Evolutionary conservation across 1,284 basidiomycete species (phyloP), one percentile per base, ranked within the genome.

Genomic region (Tilletia horrida): DNA sequence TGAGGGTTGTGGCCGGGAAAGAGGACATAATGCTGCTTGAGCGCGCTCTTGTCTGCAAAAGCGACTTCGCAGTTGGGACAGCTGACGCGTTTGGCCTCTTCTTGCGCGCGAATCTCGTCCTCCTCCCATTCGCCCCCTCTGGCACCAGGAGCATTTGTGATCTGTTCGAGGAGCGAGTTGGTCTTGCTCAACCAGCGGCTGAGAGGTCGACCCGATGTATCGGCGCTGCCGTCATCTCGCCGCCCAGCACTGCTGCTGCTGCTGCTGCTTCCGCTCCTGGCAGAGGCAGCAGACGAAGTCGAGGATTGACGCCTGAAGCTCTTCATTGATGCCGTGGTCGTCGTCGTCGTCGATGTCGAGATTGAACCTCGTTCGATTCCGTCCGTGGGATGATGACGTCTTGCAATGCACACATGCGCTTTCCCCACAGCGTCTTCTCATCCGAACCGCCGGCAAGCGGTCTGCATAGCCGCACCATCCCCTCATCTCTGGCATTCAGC

Each of bases 21-120:
- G 55, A 59, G 55, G 55, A 59, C 27, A 27, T 59, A 59, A 21
- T 59, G 55, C 55, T 59, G 55, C 29, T 35, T 59, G 25, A 59
- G 55, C 27, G 27, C 31, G 29, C 55, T 35, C 31, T 59, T 59
- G 55, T 40, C 55, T 14, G 55, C 27, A 7, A 59, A 31, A 29
- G 35, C 55, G 29, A 59, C 31, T 25, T 29, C 29, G 55, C 55
- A 59, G 27, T 59, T 31, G 29, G 14, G 55, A 35, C 55, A 59
- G 55, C 55, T 25, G 9, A 59, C 55, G 11, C 55, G 55, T 27
- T 59, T 29, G 14, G 55, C 55, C 29, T 59, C 55, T 35, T 31
- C 55, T 14, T 7, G 27, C 4, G 55, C 55, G 29, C 55, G 55
- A 1, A 29, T 29, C 55, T 59, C 55, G 14, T 59, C 55, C 27